Evolutionary conservation across 129 eudicot genomes (phyloP).

Genomic region (sunflower (Helianthus annuus)): HanXRQr2.0-SUNRISE NC_035433.2:84973129-84973628

Average conservation of each 20-base stretch:
- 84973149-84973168: too few species aligned
- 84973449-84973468: slow-evolving; percentile 80
- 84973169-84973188: slow-evolving; percentile 23
- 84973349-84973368: slow-evolving; percentile 61
- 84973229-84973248: slow-evolving; percentile 30
- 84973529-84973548: too few species aligned
- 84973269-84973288: slow-evolving; percentile 75
- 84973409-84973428: slow-evolving; percentile 92
- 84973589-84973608: too few species aligned
- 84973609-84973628: too few species aligned
- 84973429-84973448: slow-evolving; percentile 92
- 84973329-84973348: slow-evolving; percentile 73
- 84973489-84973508: slow-evolving; percentile 88
- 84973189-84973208: slow-evolving; percentile 26
- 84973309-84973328: slow-evolving; percentile 89
- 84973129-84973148: too few species aligned
- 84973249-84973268: slow-evolving; percentile 55
- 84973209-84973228: slow-evolving; percentile 25
- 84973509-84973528: slow-evolving; percentile 85
- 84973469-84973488: slow-evolving; percentile 86
- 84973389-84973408: slow-evolving; percentile 60
- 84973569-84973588: too few species aligned
- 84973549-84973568: too few species aligned
- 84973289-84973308: slow-evolving; percentile 97
- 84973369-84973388: slow-evolving; percentile 64